phyloP scores from a whole-genome alignment of 805 yeast genomes.

The Debaryomyces prosopidis region DNA sequence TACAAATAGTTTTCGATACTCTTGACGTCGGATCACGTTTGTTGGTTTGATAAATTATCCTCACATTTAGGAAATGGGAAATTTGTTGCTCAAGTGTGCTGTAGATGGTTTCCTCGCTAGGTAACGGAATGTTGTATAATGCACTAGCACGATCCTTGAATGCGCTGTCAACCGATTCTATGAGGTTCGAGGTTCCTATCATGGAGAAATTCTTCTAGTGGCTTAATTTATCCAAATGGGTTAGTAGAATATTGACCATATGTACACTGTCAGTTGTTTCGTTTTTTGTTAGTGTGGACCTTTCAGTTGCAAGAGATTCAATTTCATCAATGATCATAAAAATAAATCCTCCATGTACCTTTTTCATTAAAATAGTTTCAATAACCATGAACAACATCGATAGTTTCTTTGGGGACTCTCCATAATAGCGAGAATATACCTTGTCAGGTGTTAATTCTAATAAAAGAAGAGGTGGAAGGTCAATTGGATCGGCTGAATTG shows the following conservation, averaged over 20 bases:
- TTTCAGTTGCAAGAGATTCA: slow-evolving; percentile 45
- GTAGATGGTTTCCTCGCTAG: slow-evolving; percentile 26
- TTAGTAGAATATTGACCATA: slow-evolving; percentile 45
- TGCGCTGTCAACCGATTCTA: slow-evolving; percentile 40
- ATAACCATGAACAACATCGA: slow-evolving; percentile 35
- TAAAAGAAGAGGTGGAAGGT: slow-evolving; percentile 10
- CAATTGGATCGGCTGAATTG: slow-evolving; percentile 19
- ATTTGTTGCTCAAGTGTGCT: slow-evolving; percentile 19
- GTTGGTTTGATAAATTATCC: not conserved
- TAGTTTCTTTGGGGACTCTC: slow-evolving; percentile 46
- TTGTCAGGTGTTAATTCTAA: slow-evolving; percentile 45
- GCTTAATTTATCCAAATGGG: slow-evolving; percentile 41
- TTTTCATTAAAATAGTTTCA: slow-evolving; percentile 18
- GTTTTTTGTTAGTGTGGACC: slow-evolving; percentile 32
- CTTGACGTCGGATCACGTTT: not conserved
- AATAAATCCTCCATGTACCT: slow-evolving; percentile 16
- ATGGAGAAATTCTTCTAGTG: slow-evolving; percentile 31
- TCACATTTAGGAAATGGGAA: not conserved
- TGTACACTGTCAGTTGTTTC: slow-evolving; percentile 45
- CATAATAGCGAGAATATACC: slow-evolving; percentile 47
- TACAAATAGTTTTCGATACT: not conserved
- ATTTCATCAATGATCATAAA: slow-evolving; percentile 47
- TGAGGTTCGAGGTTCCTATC: slow-evolving; percentile 42
- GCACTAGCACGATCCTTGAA: slow-evolving; percentile 46
- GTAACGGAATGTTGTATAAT: slow-evolving; percentile 32